Conservation (phyloP, 768 basidiomycete genomes). For the Chlorophyllum brunneum region DNA sequence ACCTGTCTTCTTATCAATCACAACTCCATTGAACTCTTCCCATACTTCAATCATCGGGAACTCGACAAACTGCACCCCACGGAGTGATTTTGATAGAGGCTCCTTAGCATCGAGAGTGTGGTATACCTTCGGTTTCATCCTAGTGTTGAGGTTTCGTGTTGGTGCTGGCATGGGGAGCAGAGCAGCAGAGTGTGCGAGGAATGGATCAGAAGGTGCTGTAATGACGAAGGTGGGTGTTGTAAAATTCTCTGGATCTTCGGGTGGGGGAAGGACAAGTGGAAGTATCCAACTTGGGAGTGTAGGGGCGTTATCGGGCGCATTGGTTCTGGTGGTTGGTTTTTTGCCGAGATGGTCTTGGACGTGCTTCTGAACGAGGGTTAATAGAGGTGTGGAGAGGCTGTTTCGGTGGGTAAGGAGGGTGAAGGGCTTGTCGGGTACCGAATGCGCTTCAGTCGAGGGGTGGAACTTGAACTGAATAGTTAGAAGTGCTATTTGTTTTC, state of each 20-base stretch:
- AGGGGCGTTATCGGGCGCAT: not conserved
- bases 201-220: slow-evolving; percentile 38
- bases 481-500: slow-evolving; percentile 62
- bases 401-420: slow-evolving; percentile 66
- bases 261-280: slow-evolving; percentile 46
- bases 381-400: slow-evolving; percentile 43
- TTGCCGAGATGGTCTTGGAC: slow-evolving; percentile 45
- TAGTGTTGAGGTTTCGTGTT: slow-evolving; percentile 8
- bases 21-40: slow-evolving; percentile 59
- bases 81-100: slow-evolving; percentile 45
- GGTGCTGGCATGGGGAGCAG: slow-evolving; percentile 6
- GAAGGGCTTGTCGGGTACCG: slow-evolving; percentile 34
- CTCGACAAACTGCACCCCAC: slow-evolving; percentile 70
- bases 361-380: slow-evolving; percentile 44
- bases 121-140: slow-evolving; percentile 35
- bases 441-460: slow-evolving; percentile 39
- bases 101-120: slow-evolving; percentile 52
- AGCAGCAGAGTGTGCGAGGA: slow-evolving; percentile 12
- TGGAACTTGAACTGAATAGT: slow-evolving; percentile 75
- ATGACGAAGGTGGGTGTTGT: slow-evolving; percentile 58
- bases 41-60: slow-evolving; percentile 81
- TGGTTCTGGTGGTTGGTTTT: slow-evolving; percentile 20
- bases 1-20: slow-evolving; percentile 54
- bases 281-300: slow-evolving; percentile 52
- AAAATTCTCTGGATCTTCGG: slow-evolving; percentile 55